Percentiles rank a stretch among this genome's conserved stretches.
phyloP scores from a whole-genome alignment of 225 moss, liverwort and hornwort genomes.

The Physcomitrium patens region DNA sequence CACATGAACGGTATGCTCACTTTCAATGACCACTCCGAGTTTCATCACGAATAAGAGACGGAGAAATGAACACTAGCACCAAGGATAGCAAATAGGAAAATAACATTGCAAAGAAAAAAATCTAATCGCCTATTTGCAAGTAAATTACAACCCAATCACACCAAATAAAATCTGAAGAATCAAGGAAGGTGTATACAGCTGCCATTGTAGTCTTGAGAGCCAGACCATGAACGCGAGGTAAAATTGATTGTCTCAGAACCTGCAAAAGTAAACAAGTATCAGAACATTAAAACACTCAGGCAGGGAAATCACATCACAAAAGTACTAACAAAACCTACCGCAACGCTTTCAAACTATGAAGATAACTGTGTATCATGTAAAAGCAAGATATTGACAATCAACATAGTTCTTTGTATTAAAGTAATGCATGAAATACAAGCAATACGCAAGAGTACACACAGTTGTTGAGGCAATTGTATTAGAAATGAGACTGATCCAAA shows the following conservation, averaged over 20 bases:
- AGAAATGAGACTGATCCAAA: background rate
- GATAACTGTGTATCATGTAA: background rate
- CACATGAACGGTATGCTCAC: too few relatives aligned
- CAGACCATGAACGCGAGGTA: slow-evolving; percentile 89
- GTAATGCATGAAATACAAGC: background rate
- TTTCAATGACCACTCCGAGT: background rate
- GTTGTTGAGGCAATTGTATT: background rate
- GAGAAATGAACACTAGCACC: slow-evolving; percentile 7
- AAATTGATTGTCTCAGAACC: slow-evolving; percentile 86
- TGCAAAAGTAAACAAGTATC: slow-evolving; percentile 34
- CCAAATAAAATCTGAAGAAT: slow-evolving; percentile 8
- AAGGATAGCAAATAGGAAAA: slow-evolving; percentile 4
- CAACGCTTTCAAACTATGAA: background rate
- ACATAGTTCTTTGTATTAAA: background rate
- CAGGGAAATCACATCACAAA: slow-evolving; percentile 9
- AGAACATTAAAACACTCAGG: background rate
- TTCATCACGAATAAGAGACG: slow-evolving; percentile 12
- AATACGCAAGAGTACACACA: background rate
- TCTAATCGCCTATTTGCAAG: background rate
- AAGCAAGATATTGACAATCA: background rate
- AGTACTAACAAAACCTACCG: background rate
- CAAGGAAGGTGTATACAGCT: slow-evolving; percentile 62
- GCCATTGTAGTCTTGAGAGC: slow-evolving; percentile 97
- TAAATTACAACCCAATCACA: slow-evolving; percentile 8
- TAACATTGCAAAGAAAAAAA: slow-evolving; percentile 11